Evolutionary conservation across 208 protist genomes (phyloP).

Genomic region (Crithidia expoeki): DNA sequence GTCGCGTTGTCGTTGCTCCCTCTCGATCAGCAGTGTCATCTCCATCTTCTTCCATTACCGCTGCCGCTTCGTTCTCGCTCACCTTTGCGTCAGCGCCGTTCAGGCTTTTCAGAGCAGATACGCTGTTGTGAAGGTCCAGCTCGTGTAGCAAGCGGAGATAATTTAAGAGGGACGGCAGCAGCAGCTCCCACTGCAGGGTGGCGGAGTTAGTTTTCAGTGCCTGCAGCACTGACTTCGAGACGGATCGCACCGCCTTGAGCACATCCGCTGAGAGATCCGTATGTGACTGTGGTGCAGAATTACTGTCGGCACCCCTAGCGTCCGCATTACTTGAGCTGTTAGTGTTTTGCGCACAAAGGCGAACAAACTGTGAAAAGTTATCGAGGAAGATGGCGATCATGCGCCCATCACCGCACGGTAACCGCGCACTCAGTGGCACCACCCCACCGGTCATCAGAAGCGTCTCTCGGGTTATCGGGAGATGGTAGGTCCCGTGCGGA

Average conservation of each 20-base stretch:
- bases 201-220: constrained; percentile 32
- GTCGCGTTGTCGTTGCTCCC: not conserved
- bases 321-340: not conserved
- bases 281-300: not conserved
- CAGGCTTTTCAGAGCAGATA: not conserved
- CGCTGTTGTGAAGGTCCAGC: constrained; percentile 16
- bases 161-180: constrained; percentile 27
- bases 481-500: not conserved
- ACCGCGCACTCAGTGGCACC: constrained; percentile 78
- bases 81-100: not conserved
- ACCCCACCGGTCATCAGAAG: constrained; percentile 81
- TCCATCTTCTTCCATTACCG: not conserved
- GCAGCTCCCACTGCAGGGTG: constrained; percentile 35
- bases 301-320: no score
- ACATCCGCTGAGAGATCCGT: not conserved
- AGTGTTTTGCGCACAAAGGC: no score
- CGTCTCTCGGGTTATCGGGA: constrained; percentile 65
- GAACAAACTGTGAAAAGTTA: constrained; percentile 31
- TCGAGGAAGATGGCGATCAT: constrained; percentile 45
- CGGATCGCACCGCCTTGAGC: constrained; percentile 17
- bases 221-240: constrained; percentile 25
- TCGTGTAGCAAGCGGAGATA: constrained; percentile 23
- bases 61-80: not conserved
- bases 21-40: not conserved
- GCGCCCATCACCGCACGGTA: constrained; percentile 51